Evolutionary conservation across 352 stramenopile genomes (phyloP).

Genomic region (Pythium utonaiense): DNA sequence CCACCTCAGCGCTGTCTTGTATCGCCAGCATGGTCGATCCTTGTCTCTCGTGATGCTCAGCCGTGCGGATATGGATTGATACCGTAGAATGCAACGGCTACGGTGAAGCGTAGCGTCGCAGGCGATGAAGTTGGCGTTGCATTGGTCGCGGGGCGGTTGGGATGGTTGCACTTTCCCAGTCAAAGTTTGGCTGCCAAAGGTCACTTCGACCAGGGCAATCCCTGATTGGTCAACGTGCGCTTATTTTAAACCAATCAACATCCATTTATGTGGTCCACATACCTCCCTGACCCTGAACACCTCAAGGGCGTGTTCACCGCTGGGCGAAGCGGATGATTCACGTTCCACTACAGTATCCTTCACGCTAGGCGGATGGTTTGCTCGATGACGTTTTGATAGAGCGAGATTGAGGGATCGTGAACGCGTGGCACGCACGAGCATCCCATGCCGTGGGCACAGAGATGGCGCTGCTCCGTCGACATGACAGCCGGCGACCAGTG

Average conservation of each 20-base stretch:
- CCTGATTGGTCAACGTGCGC: background rate
- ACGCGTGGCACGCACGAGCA: background rate
- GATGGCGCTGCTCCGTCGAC: background rate
- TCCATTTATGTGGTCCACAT: background rate
- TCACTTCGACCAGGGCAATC: background rate
- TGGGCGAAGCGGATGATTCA: no score
- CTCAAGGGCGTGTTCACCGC: no score
- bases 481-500: background rate
- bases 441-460: background rate
- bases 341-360: no score
- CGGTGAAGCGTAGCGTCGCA: background rate
- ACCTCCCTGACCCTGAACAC: no score
- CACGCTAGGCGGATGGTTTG: no score
- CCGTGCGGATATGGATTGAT: background rate
- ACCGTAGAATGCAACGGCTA: background rate
- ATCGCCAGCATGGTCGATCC: constrained; percentile 3
- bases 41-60: background rate
- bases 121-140: background rate
- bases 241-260: background rate
- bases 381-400: no score
- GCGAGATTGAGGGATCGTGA: no score
- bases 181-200: constrained; percentile 4
- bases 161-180: constrained; percentile 5
- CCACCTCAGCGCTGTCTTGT: constrained; percentile 2
- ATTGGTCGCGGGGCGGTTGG: background rate